Base-by-base conservation (phyloP, 345 rosid species). In the Combretum micranthum region DNA sequence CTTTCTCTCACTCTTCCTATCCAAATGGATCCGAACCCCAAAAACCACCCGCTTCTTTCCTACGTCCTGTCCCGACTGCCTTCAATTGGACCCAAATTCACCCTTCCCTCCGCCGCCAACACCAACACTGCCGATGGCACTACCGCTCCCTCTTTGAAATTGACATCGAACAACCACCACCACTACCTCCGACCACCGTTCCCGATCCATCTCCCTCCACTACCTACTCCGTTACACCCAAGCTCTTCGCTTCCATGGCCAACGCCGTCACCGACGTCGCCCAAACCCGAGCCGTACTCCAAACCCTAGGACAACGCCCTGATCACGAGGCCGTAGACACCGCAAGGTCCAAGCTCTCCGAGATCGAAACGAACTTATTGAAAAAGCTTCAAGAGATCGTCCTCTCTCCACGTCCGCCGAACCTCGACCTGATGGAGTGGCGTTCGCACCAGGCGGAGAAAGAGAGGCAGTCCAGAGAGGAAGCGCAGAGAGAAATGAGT, bases 291-390 rank as follows among this genome's bases (percentile, higher is more conserved):
- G 70, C 95, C 49, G 66, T 93, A 20, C 96, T 93, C 53, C 85
- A 64, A 13, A 83, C 85, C 55, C 75, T 93, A 14, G 99, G 99
- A 4, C 90, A 90, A 0, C 85, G 97, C 13, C 99, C 99, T 21
- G 94, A 85, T 68, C 99, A 87, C 71, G 96, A 89, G 78, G 59
- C 90, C 50, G 83, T 93, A 20, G 99, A 93, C 71, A 60, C 42
- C 20, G 96, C 99, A 20, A 86, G 72, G 26, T 48, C 80, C 4
- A 79, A 75, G 48, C 77, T 93, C 50, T 49, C 61, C 0, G 87
- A 82, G 58, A 84, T 87, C 65, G 99, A 87, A 2, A 44, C 76
- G 0, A 26, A 47, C 13, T 73, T 93, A 1, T 74, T 86, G 2
- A 87, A 81, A 68, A 80, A 82, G 23, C 84, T 93, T 16, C 96